Percentiles rank a stretch among this genome's conserved stretches.
Conservation (phyloP, 345 rosid genomes). For the Corchorus olitorius region DNA sequence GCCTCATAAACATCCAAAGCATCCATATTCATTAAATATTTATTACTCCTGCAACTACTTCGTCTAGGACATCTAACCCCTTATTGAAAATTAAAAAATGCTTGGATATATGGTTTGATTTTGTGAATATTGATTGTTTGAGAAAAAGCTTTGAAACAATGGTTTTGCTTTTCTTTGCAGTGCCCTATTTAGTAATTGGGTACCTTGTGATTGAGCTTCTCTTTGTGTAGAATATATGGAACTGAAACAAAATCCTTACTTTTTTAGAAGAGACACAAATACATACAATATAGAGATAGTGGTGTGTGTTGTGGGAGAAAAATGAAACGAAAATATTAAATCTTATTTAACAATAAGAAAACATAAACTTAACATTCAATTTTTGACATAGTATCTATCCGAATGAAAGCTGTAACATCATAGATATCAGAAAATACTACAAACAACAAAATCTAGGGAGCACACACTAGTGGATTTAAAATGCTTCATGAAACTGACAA, state of each 20-base stretch:
- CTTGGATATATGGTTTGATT: not conserved
- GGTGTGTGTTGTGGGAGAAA: not conserved
- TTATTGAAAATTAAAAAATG: not conserved
- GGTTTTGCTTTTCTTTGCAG: not conserved
- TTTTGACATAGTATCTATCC: conserved; percentile 10
- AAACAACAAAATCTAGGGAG: conserved; percentile 12
- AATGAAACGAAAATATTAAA: not conserved
- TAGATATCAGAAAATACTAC: not conserved
- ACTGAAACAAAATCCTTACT: not conserved
- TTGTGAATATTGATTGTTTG: not conserved
- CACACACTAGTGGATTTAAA: conserved; percentile 10
- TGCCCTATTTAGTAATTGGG: not conserved
- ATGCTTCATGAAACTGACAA: conserved; percentile 7
- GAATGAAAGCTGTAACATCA: conserved; percentile 11
- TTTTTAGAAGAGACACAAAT: not conserved
- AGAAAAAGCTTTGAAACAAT: not conserved
- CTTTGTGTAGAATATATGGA: not conserved
- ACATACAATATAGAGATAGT: not conserved
- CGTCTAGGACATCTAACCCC: not conserved
- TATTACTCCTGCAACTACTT: not conserved
- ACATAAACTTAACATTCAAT: conserved; percentile 15
- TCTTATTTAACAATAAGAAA: conserved; percentile 3
- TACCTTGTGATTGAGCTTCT: not conserved
- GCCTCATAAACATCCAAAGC: not conserved
- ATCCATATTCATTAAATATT: not conserved